phyloP scores from a whole-genome alignment of 1,284 basidiomycete species.

The Golubevia sp. region DNA sequence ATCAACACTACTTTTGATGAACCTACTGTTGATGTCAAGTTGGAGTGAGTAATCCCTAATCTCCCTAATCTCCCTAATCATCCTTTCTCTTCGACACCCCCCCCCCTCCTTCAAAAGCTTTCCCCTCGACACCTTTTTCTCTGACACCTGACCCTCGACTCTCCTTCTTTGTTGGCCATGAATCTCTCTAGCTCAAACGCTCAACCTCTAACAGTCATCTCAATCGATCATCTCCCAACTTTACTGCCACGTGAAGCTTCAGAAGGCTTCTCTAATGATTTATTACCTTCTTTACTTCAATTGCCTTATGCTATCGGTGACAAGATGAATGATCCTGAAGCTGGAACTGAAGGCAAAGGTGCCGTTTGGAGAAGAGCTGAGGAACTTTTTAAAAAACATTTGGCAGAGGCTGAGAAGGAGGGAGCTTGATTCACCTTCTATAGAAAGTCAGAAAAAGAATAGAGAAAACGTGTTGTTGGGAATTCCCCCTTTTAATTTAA shows the following conservation, averaged over 20 bases:
- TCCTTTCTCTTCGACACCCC: background rate
- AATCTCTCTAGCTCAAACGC: too few relatives aligned
- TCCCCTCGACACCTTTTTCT: too few relatives aligned
- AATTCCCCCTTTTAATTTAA: too few relatives aligned
- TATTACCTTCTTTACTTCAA: conserved; percentile 73
- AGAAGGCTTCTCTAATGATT: conserved; percentile 90
- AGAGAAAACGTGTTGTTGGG: too few relatives aligned
- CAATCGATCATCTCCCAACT: conserved; percentile 97
- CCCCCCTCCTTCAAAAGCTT: too few relatives aligned
- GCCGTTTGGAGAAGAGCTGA: conserved; percentile 88
- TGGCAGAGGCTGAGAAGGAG: conserved; percentile 63
- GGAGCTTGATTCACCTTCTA: background rate
- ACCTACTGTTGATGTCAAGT: conserved; percentile 81
- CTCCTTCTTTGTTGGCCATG: too few relatives aligned
- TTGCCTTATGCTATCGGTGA: conserved; percentile 39
- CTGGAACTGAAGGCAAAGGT: conserved; percentile 48
- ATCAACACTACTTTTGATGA: conserved; percentile 95
- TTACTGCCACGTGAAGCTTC: conserved; percentile 93
- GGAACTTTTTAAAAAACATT: conserved; percentile 79
- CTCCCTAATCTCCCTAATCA: background rate
- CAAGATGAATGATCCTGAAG: conserved; percentile 11
- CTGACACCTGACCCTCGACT: too few relatives aligned
- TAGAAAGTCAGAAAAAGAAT: too few relatives aligned
- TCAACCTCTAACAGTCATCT: conserved; percentile 81
- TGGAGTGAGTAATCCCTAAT: conserved; percentile 10